Evolutionary conservation across 331 rosid genomes (phyloP), one percentile per base, ranked within the genome.

Genomic region (Stylosanthes scabra): DNA sequence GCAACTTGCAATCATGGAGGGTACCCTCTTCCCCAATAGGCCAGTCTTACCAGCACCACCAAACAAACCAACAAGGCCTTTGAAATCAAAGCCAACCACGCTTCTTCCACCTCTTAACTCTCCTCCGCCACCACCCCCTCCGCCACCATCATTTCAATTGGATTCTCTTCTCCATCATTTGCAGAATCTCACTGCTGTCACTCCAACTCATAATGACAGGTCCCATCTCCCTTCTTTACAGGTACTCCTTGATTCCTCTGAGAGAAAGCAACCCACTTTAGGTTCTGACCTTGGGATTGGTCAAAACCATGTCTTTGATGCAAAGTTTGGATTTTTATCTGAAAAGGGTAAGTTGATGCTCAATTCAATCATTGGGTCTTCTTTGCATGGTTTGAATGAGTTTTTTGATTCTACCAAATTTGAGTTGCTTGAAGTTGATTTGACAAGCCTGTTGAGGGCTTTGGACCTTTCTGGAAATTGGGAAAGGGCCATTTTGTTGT

Each of bases 391-490:
- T 41, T 87, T 92, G 74, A 78, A 71, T 81, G 81, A 63, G 31
- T 86, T 80, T 42, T 87, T 90, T 60, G 78, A 86, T 81, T 84
- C 90, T 55, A 74, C 49, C 0, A 82, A 88, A 77, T 68, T 34
- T 66, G 97, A 95, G 68, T 86, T 95, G 77, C 74, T 84, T 66
- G 86, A 84, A 70, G 79, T 83, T 79, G 99, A 95, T 75, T 79
- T 91, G 74, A 75, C 75, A 37, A 74, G 96, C 74, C 81, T 95
- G 20, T 75, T 91, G 90, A 95, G 83, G 61, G 99, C 87, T 28
- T 75, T 95, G 40, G 97, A 87, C 59, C 75, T 88, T 66, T 95
- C 93, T 42, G 97, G 97, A 6, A 83, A 87, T 47, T 87, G 96
- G 93, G 92, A 87, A 27, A 90, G 83, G 55, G 91, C 97, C 1